Evolutionary conservation across 1,284 basidiomycete species (phyloP).

Genomic region (Phellinidium pouzarii): DNA sequence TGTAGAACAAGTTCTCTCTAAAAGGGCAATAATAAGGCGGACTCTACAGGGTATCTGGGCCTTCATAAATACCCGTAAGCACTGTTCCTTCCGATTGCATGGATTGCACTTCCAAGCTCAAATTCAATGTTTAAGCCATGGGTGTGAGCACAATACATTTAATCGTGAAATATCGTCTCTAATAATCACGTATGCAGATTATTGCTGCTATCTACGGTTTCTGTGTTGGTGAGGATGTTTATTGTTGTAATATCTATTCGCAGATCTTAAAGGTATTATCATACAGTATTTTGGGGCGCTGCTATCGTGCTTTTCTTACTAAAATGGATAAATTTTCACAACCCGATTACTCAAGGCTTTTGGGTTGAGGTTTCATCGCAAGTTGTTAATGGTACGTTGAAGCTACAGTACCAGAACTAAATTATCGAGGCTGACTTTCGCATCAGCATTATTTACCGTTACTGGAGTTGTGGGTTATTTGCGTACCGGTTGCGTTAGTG

Average conservation of each 20-base stretch:
- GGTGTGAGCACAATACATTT: constrained; percentile 37
- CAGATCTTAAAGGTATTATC: neutral
- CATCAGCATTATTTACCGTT: constrained; percentile 66
- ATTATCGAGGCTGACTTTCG: neutral
- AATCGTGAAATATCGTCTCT: too few relatives aligned
- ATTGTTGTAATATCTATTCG: neutral
- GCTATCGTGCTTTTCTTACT: constrained; percentile 74
- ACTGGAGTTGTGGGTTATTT: constrained; percentile 41
- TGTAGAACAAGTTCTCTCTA: constrained; percentile 70
- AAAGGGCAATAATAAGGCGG: constrained; percentile 55
- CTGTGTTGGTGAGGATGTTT: constrained; percentile 56
- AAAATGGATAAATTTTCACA: constrained; percentile 65
- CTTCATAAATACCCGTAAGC: constrained; percentile 76
- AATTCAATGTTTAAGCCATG: constrained; percentile 35
- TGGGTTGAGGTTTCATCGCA: constrained; percentile 79
- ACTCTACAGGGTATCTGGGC: constrained; percentile 72
- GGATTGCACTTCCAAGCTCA: constrained; percentile 7
- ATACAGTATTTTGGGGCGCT: constrained; percentile 64
- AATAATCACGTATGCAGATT: constrained; percentile 29
- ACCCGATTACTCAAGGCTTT: constrained; percentile 54
- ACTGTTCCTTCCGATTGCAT: constrained; percentile 4
- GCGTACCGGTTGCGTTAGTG: constrained; percentile 21
- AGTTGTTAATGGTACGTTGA: constrained; percentile 57
- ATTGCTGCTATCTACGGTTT: constrained; percentile 79
- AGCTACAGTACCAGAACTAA: neutral